Evolutionary conservation across 441 rosid species (phyloP).

Genomic region (Pelargonium australe): DNA sequence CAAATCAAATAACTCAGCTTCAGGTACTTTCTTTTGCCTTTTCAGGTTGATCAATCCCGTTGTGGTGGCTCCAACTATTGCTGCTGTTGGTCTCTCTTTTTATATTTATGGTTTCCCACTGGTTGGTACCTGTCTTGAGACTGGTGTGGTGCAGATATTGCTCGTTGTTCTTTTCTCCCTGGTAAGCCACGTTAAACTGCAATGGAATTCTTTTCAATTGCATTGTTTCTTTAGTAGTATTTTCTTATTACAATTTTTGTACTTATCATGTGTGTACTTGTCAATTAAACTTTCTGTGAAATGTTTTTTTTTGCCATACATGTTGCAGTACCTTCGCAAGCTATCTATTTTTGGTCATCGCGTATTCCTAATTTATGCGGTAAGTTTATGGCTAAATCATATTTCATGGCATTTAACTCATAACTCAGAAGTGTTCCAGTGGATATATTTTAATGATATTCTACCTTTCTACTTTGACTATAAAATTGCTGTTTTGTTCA

Average conservation of each 20-base stretch:
- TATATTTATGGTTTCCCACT: conserved; percentile 87
- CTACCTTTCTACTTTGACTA: conserved; percentile 10
- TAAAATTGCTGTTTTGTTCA: conserved; percentile 7
- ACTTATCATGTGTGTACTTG: conserved; percentile 1
- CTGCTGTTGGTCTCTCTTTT: conserved; percentile 95
- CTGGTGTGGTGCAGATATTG: conserved; percentile 72
- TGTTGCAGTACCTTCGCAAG: conserved; percentile 91
- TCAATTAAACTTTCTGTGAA: too few species aligned
- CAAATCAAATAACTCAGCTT: conserved; percentile 1
- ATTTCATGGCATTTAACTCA: background rate
- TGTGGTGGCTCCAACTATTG: conserved; percentile 93
- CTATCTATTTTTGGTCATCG: conserved; percentile 88
- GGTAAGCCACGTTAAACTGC: conserved; percentile 44
- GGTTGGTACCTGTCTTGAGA: conserved; percentile 87
- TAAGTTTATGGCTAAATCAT: conserved; percentile 31
- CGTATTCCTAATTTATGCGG: conserved; percentile 85
- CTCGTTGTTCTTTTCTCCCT: conserved; percentile 83
- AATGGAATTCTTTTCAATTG: background rate
- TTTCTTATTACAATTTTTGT: background rate
- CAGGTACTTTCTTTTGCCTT: conserved; percentile 17
- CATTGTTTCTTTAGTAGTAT: conserved; percentile 1
- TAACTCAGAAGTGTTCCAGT: background rate
- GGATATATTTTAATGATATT: background rate
- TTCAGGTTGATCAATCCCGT: conserved; percentile 90
- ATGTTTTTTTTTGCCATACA: background rate